A percentile compares a stretch with the other conserved stretches of the same genome.
Conservation (phyloP, 2,329 filamentous ascomycete species). For the Neonectria sp. region DNA sequence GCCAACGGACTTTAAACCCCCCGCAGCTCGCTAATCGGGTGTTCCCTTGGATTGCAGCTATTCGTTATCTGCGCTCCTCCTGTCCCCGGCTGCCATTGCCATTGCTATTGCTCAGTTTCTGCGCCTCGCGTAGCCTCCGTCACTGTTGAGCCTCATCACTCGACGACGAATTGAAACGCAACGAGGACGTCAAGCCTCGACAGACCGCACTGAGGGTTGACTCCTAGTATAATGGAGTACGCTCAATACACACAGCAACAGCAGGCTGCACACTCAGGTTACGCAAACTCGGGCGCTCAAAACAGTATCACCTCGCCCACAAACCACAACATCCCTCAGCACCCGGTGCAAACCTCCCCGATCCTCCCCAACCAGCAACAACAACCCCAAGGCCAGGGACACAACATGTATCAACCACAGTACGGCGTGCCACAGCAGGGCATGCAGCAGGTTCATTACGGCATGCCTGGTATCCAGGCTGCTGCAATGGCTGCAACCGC, state of each 20-base stretch:
- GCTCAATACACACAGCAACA: slow-evolving; percentile 76
- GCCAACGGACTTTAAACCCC: slow-evolving; percentile 53
- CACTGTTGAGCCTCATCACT: slow-evolving; percentile 31
- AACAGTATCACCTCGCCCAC: slow-evolving; percentile 81
- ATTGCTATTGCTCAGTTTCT: slow-evolving; percentile 23
- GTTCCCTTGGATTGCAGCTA: slow-evolving; percentile 41
- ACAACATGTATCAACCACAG: slow-evolving; percentile 85
- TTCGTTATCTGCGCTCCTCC: slow-evolving; percentile 40
- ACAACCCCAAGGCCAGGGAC: slow-evolving; percentile 71
- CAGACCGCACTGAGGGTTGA: slow-evolving; percentile 40
- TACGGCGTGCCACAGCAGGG: slow-evolving; percentile 81
- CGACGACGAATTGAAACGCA: slow-evolving; percentile 46
- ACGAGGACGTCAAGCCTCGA: slow-evolving; percentile 47
- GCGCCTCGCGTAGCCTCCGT: slow-evolving; percentile 31
- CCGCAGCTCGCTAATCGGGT: slow-evolving; percentile 46
- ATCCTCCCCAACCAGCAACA: slow-evolving; percentile 86
- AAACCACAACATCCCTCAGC: slow-evolving; percentile 77
- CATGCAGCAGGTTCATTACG: slow-evolving; percentile 79
- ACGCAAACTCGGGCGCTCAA: slow-evolving; percentile 69
- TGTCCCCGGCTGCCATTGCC: slow-evolving; percentile 19
- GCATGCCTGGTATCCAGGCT: slow-evolving; percentile 86
- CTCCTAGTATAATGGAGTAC: slow-evolving; percentile 78
- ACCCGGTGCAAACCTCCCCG: slow-evolving; percentile 81
- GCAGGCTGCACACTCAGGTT: slow-evolving; percentile 75
- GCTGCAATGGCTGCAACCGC: slow-evolving; percentile 94